Evolutionary conservation across 805 yeast species (phyloP).

Genomic region (Schwanniomyces sp.): DNA sequence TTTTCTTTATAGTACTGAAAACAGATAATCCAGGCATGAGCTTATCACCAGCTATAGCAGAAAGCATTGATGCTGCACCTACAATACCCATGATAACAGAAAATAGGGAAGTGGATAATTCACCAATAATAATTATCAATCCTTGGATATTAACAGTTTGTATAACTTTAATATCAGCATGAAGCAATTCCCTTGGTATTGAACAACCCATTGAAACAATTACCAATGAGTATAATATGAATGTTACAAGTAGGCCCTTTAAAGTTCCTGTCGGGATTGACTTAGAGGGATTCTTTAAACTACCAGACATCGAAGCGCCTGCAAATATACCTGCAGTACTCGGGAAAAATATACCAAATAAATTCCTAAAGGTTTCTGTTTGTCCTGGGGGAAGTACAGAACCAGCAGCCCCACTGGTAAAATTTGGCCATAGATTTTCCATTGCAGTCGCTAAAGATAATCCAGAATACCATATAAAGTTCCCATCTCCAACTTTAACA

Average conservation of each 20-base stretch:
- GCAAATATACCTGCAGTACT: slow-evolving; percentile 99
- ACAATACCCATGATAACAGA: slow-evolving; percentile 94
- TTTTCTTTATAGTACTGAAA: slow-evolving; percentile 44
- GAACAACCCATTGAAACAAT: slow-evolving; percentile 78
- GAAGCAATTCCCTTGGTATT: slow-evolving; percentile 75
- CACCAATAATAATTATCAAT: slow-evolving; percentile 77
- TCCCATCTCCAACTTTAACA: slow-evolving; percentile 53
- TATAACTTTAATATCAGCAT: slow-evolving; percentile 78
- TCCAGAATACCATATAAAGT: slow-evolving; percentile 61
- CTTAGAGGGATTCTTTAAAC: slow-evolving; percentile 77
- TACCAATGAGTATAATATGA: slow-evolving; percentile 73
- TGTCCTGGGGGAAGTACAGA: slow-evolving; percentile 52
- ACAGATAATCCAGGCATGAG: slow-evolving; percentile 76
- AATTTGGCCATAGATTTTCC: slow-evolving; percentile 72
- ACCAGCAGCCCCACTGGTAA: slow-evolving; percentile 92
- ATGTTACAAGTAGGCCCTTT: slow-evolving; percentile 77
- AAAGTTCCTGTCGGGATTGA: slow-evolving; percentile 94
- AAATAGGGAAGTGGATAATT: slow-evolving; percentile 84
- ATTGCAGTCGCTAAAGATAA: slow-evolving; percentile 64
- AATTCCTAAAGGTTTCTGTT: slow-evolving; percentile 73
- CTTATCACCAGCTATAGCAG: slow-evolving; percentile 86
- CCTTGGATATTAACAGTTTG: slow-evolving; percentile 77
- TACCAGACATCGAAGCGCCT: slow-evolving; percentile 99
- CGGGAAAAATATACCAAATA: slow-evolving; percentile 96
- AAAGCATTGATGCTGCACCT: slow-evolving; percentile 89